Base-by-base conservation (phyloP, 1,284 basidiomycete genomes). In the Cryptococcus sp. region DNA sequence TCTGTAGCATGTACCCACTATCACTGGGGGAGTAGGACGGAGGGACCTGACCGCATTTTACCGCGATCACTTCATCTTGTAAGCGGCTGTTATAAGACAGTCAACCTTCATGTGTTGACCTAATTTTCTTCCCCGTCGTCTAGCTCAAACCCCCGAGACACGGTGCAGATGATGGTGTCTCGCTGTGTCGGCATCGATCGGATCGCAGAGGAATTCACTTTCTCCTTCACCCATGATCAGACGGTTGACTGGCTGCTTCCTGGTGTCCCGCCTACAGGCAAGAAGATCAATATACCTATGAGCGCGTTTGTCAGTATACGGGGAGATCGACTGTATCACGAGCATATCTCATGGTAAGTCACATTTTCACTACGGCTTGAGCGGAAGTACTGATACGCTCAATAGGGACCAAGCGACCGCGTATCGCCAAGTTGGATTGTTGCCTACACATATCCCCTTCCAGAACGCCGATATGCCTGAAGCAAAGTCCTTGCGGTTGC, bases 271-370 rank as follows among this genome's bases (percentile, higher is more conserved):
- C 80, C 84, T 0, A 84, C 81, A 1, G 80, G 81, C 15, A 82
- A 79, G 64, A 80, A 81, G 52, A 65, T 85, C 25, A 63, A 77
- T 5, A 80, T 86, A 35, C 84, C 84, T 0, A 83, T 85, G 81
- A 76, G 84, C 35, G 82, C 82, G 3, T 82, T 86, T 8, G 82
- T 86, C 40, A 84, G 83, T 60, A 78, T 85, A 47, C 79, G 84
- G 41, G 84, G 84, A 2, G 84, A 86, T 64, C 74, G 84, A 61
- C 67, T 84, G 40, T 82, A 81, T 45, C 83, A 84, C 65, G 83
- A 84, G 80, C 82, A 72, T 58, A 82, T 75, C 10, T 62, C 69
- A 59, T 77, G 75, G 74, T 67, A 52, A 59, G 65, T 78, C 7
- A 10, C 1, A 13, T 19, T 35, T 42, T 3, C 16, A 31, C 3